Base-by-base conservation (phyloP, 257 asterid genomes). In the Striga asiatica region DNA sequence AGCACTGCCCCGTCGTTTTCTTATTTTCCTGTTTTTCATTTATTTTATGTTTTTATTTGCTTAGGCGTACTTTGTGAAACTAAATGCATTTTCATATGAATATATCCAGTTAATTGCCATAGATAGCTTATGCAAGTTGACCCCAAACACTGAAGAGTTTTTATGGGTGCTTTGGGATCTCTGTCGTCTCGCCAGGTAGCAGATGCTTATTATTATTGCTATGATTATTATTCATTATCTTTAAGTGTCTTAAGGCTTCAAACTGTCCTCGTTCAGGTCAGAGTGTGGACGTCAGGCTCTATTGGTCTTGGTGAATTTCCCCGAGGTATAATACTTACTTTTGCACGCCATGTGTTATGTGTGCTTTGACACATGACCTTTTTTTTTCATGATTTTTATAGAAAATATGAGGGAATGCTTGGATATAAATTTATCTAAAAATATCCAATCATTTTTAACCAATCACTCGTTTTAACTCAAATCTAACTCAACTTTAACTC, bases 81-180 rank as follows among this genome's bases (percentile, higher is more conserved):
- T 59, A 52, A 62, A 41, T 54, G 51, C 54, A 58, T 68, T 53
- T 70, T 51, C 50, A 54, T 29, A 48, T 60, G 24, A 14, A 50
- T 53, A 20, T 45, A 35, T 56, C 74, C 85, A 91, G 98, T 67
- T 87, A 50, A 69, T 71, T 60, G 85, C 93, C 49, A 67, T 91
- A 38, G 95, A 84, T 73, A 80, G 81, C 63, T 77, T 91, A 66
- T 68, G 76, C 61, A 66, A 79, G 57, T 73, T 80, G 73, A 66
- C 85, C 54, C 91, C 94, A 35, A 69, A 77, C 59, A 80, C 93
- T 49, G 95, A 92, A 76, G 98, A 88, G 59, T 80, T 84, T 70
- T 62, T 92, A 62, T 88, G 98, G 98, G 81, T 74, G 66, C 75
- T 92, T 57, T 88, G 98, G 98, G 94, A 92, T 64, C 83, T 92